These are phyloP conservation scores for Microthyrium microscopicum DNA, from an alignment of 2,329 filamentous ascomycete species.

Conservation along the genomic window DNA sequence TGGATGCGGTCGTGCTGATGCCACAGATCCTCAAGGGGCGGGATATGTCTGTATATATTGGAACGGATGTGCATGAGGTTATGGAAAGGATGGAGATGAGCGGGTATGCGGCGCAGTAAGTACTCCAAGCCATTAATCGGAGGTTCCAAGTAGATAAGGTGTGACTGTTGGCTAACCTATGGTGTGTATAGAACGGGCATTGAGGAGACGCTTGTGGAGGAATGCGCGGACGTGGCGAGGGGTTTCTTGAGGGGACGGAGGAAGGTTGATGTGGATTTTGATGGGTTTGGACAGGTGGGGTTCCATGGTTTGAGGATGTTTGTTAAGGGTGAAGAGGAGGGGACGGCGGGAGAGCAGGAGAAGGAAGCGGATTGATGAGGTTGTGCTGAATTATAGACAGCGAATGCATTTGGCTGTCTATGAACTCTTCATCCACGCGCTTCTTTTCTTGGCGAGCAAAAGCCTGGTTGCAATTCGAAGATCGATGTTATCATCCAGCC, in stretches of 20 bases:
- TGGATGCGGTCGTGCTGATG: conserved; percentile 7
- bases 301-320: conserved; percentile 1
- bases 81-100: conserved; percentile 4
- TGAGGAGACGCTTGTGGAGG: conserved; percentile 1
- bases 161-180: conserved; percentile 1
- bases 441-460: no score
- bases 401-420: no score
- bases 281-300: neutral
- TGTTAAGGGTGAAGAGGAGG: neutral
- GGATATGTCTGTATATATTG: conserved; percentile 2
- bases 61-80: neutral
- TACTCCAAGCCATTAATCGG: no score
- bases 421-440: no score
- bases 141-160: no score
- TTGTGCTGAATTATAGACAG: no score
- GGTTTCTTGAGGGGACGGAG: conserved; percentile 4
- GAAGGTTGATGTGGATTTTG: neutral
- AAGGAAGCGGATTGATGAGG: no score
- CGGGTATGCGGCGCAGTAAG: neutral
- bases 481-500: no score
- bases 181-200: neutral
- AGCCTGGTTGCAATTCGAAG: no score
- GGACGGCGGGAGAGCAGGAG: no score
- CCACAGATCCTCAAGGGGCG: conserved; percentile 1
- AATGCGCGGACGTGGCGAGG: conserved; percentile 1